A percentile compares a stretch with the other conserved stretches of the same genome.
Conservation (phyloP, 2,329 filamentous ascomycete species). For the Fusarium compactum region DNA sequence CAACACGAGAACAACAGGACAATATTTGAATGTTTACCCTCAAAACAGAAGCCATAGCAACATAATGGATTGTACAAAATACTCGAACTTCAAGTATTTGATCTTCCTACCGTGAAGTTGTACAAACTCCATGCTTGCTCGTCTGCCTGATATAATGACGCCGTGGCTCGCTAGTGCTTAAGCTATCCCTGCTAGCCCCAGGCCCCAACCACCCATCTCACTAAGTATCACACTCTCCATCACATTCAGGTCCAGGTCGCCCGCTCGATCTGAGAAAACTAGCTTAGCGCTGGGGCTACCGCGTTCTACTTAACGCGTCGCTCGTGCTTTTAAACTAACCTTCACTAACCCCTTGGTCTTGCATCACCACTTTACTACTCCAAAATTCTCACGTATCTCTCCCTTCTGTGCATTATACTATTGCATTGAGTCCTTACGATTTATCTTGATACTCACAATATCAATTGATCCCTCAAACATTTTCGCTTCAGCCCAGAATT, state of each 20-base stretch:
- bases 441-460: not conserved
- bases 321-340: conserved; percentile 8
- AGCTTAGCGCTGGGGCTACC: conserved; percentile 39
- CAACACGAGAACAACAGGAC: not conserved
- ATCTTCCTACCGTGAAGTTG: not conserved
- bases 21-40: not conserved
- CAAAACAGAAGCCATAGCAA: not conserved
- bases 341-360: conserved; percentile 28
- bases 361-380: conserved; percentile 32
- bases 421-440: not conserved
- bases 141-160: conserved; percentile 21
- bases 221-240: not conserved
- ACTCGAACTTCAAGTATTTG: not conserved
- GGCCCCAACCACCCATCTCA: conserved; percentile 33
- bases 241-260: conserved; percentile 6
- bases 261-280: not conserved
- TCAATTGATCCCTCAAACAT: not conserved
- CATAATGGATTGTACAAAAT: not conserved
- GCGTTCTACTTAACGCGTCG: conserved; percentile 42
- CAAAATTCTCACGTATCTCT: conserved; percentile 27
- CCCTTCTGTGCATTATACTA: conserved; percentile 11
- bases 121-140: not conserved
- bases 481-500: conserved; percentile 31
- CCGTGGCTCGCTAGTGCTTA: conserved; percentile 29
- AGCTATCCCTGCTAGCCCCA: conserved; percentile 31